Percentiles rank a stretch among this genome's conserved stretches.
These are phyloP conservation scores for Aeschynomene evenia DNA, from an alignment of 306 rosid genomes.

Conservation along the genomic window DNA sequence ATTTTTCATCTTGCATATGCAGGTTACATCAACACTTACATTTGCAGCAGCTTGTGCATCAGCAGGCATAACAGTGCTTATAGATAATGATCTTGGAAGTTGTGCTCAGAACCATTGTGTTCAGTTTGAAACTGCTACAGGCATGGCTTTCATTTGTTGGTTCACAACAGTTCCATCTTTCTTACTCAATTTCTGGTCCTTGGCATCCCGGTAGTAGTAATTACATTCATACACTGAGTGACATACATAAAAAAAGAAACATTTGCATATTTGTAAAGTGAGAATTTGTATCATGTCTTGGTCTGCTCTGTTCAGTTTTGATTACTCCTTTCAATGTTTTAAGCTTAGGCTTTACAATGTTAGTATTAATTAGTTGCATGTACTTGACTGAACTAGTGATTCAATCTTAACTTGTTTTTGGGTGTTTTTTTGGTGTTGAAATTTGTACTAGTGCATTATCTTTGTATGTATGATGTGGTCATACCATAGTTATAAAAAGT, in stretches of 20 bases:
- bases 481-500: no score
- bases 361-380: neutral
- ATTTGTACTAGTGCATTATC: neutral
- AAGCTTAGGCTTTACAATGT: neutral
- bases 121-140: constrained; percentile 82
- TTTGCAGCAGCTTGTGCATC: constrained; percentile 98
- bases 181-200: constrained; percentile 77
- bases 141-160: constrained; percentile 90
- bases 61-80: constrained; percentile 91
- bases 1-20: no score
- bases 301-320: neutral
- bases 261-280: neutral
- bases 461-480: neutral
- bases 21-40: constrained; percentile 78
- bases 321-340: neutral
- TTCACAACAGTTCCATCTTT: constrained; percentile 76
- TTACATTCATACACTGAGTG: neutral
- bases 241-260: neutral
- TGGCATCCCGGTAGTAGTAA: constrained; percentile 68
- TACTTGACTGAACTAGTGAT: neutral
- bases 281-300: neutral
- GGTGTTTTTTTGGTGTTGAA: neutral
- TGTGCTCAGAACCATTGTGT: constrained; percentile 68
- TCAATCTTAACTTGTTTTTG: neutral
- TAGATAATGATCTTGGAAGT: constrained; percentile 70